Evolutionary conservation across 345 rosid species (phyloP).

Genomic region (Brassica nigra): DNA sequence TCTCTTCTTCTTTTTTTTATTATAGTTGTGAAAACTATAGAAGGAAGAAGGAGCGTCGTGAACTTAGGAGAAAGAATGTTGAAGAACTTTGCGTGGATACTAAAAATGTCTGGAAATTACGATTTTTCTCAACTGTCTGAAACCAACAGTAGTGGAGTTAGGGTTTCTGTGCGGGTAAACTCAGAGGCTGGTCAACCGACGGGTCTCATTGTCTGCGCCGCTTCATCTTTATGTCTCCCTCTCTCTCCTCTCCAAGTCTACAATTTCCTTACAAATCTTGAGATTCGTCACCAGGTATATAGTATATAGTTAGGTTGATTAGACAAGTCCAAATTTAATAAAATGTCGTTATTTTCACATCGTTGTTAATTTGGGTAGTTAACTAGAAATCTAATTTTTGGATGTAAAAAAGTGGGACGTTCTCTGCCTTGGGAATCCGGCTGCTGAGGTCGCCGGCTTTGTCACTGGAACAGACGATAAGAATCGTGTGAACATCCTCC

Average conservation of each 20-base stretch:
- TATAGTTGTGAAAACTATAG: slow-evolving; percentile 37
- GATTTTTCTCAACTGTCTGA: slow-evolving; percentile 57
- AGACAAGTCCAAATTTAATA: background rate
- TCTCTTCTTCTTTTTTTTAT: background rate
- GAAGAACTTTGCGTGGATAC: slow-evolving; percentile 50
- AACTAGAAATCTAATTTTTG: slow-evolving; percentile 4
- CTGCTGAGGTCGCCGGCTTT: slow-evolving; percentile 51
- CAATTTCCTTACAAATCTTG: slow-evolving; percentile 49
- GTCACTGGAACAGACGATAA: slow-evolving; percentile 48
- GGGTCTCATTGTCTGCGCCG: slow-evolving; percentile 64
- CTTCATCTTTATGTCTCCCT: slow-evolving; percentile 80
- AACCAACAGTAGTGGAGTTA: slow-evolving; percentile 50
- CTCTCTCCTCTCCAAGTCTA: slow-evolving; percentile 49
- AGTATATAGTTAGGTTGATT: background rate
- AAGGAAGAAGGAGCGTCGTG: slow-evolving; percentile 58
- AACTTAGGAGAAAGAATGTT: slow-evolving; percentile 69
- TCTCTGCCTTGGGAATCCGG: slow-evolving; percentile 53
- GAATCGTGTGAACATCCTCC: slow-evolving; percentile 51
- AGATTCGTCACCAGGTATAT: slow-evolving; percentile 53
- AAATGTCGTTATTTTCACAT: background rate
- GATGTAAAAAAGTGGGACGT: slow-evolving; percentile 74
- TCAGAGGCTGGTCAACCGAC: slow-evolving; percentile 54
- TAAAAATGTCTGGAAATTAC: slow-evolving; percentile 51
- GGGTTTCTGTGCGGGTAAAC: slow-evolving; percentile 49
- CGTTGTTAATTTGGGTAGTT: background rate